These are phyloP conservation scores for Metschnikowia kunwiensis DNA, from an alignment of 805 yeast genomes.

Conservation along the genomic window DNA sequence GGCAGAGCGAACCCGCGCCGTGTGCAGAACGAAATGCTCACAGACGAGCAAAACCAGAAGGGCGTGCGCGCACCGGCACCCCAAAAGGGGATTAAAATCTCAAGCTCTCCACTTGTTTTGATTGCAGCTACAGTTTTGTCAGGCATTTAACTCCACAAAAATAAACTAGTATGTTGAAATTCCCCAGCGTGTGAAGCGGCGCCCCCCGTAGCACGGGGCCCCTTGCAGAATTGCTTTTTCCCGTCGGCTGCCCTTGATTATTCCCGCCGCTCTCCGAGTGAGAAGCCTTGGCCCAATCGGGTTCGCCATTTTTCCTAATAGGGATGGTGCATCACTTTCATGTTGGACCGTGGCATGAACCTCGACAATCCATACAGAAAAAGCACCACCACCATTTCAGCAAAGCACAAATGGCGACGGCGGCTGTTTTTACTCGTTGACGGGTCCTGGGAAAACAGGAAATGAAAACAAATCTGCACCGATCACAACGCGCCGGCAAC, in stretches of 20 bases:
- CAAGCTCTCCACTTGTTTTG: conserved; percentile 18
- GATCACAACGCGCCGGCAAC: too few relatives aligned
- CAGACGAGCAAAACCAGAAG: neutral
- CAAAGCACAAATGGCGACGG: too few relatives aligned
- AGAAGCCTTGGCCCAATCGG: conserved; percentile 19
- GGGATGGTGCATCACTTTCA: conserved; percentile 20
- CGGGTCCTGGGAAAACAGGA: too few relatives aligned
- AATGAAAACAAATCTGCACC: too few relatives aligned
- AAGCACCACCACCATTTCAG: too few relatives aligned
- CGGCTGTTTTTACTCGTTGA: too few relatives aligned
- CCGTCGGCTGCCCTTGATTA: neutral
- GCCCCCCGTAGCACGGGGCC: too few relatives aligned
- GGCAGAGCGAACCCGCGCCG: conserved; percentile 9
- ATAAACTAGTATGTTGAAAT: conserved; percentile 6
- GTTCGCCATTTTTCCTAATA: conserved; percentile 21
- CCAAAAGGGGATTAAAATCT: conserved; percentile 22
- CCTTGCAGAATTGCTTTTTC: too few relatives aligned
- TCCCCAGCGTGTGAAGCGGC: neutral
- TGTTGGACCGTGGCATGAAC: too few relatives aligned
- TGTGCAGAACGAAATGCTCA: conserved; percentile 7
- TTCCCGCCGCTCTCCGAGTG: neutral
- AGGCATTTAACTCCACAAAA: conserved; percentile 6
- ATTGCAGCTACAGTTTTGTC: conserved; percentile 13
- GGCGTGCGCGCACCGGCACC: conserved; percentile 19
- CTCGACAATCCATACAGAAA: too few relatives aligned